Base-by-base conservation (phyloP, 1,139 yeast genomes). In the Yamadazyma sp. region DNA sequence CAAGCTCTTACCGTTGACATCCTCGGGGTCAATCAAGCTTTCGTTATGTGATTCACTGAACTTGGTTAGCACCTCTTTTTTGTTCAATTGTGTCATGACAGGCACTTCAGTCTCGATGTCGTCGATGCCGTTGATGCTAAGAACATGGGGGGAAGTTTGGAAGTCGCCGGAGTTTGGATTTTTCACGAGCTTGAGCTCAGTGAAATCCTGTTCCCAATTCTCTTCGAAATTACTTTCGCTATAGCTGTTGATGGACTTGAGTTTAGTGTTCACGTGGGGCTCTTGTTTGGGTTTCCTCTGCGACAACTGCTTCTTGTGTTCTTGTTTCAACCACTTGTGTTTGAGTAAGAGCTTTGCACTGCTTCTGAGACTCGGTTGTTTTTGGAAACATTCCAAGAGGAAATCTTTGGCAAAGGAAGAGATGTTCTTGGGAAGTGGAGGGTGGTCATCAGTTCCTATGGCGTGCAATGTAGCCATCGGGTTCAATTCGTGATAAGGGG, bases 381-480 rank as follows among this genome's bases (percentile, higher is more conserved):
- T 83, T 51, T 85, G 89, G 49, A 91, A 88, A 58, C 98, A 92
- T 43, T 77, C 79, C 41, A 76, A 55, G 12, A 89, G 62, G 51
- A 92, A 87, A 49, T 85, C 89, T 39, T 73, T 69, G 4, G 77
- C 81, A 28, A 59, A 53, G 1, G 73, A 67, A 2, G 87, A 73
- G 6, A 79, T 64, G 27, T 68, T 75, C 31, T 69, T 73, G 0
- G 98, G 97, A 16, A 87, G 62, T 0, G 91, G 88, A 2, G 95
- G 92, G 48, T 79, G 80, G 8, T 80, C 83, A 44, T 89, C 95
- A 14, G 88, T 82, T 2, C 94, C 97, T 40, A 91, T 88, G 0
- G 97, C 96, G 65, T 87, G 96, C 48, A 92, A 72, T 0, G 96
- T 91, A 1, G 95, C 87, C 81, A 89, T 85, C 18, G 89, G 87